These are phyloP conservation scores for Naganishia sp. DNA, from an alignment of 1,284 basidiomycete genomes.

Conservation along the genomic window DNA sequence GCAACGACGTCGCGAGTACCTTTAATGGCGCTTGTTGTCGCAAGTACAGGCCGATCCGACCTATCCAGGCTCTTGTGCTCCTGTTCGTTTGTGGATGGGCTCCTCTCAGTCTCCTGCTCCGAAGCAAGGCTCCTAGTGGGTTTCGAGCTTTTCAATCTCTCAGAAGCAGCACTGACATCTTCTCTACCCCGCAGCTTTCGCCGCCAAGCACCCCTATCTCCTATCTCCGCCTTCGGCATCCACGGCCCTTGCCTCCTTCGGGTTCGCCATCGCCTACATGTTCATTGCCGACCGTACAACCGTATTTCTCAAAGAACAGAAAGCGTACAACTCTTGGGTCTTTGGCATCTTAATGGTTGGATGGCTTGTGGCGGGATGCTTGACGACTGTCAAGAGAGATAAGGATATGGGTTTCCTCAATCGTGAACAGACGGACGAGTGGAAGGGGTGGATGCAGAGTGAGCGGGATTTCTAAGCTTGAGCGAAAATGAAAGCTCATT, in stretches of 20 bases:
- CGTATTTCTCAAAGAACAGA: constrained; percentile 84
- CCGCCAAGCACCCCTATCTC: constrained; percentile 50
- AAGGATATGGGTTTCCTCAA: constrained; percentile 85
- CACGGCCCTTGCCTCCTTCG: constrained; percentile 62
- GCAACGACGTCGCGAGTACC: constrained; percentile 71
- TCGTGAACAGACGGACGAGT: constrained; percentile 87
- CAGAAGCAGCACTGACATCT: not conserved
- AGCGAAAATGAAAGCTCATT: not conserved
- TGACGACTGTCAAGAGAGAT: constrained; percentile 63
- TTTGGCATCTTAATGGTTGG: constrained; percentile 65
- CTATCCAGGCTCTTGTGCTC: constrained; percentile 65
- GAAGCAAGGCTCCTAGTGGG: constrained; percentile 49
- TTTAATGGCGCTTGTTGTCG: constrained; percentile 81
- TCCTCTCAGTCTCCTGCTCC: constrained; percentile 58
- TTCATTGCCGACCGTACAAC: constrained; percentile 77
- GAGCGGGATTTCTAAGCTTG: constrained; percentile 43
- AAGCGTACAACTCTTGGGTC: constrained; percentile 69
- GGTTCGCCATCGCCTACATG: constrained; percentile 65
- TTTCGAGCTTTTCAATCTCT: constrained; percentile 25
- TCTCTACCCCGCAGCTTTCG: constrained; percentile 34
- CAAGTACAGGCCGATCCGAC: constrained; percentile 67
- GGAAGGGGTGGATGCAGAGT: constrained; percentile 98
- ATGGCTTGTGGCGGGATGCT: constrained; percentile 63
- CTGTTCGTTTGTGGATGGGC: constrained; percentile 61
- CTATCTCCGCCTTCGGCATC: constrained; percentile 53